A percentile compares a stretch with the other conserved stretches of the same genome.
Conservation (phyloP, 305 asterid species). For the Rubia peregrina region DNA sequence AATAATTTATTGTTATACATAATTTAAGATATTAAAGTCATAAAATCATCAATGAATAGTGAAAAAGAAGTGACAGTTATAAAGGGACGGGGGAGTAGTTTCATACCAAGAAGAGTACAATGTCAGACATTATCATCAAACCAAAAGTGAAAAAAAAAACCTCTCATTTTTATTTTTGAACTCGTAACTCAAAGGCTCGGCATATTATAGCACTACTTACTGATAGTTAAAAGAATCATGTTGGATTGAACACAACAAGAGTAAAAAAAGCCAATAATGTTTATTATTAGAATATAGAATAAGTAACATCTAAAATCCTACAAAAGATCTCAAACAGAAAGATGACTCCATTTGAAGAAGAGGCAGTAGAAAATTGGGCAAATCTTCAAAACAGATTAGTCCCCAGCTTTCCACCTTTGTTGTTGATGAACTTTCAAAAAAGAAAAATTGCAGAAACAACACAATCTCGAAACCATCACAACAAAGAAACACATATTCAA, state of each 20-base stretch:
- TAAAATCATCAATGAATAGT: too few species aligned
- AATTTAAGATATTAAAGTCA: too few species aligned
- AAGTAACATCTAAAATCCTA: background rate
- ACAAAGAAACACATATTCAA: constrained; percentile 42
- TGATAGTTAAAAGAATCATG: too few species aligned
- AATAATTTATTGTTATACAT: too few species aligned
- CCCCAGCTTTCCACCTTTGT: constrained; percentile 24
- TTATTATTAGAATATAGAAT: background rate
- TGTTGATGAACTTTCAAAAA: constrained; percentile 19
- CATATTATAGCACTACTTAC: too few species aligned
- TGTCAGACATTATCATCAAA: too few species aligned
- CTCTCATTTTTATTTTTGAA: too few species aligned
- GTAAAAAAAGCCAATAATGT: background rate
- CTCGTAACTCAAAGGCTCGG: too few species aligned
- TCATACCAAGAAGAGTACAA: too few species aligned
- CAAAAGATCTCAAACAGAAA: constrained; percentile 4
- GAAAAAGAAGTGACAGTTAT: too few species aligned
- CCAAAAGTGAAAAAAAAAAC: too few species aligned
- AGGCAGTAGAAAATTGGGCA: constrained; percentile 20
- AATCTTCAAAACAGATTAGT: constrained; percentile 23
- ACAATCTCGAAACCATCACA: constrained; percentile 16
- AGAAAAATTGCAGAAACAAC: constrained; percentile 22
- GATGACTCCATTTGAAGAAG: background rate
- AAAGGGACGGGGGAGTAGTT: too few species aligned
- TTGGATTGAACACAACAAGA: background rate